These are phyloP conservation scores for Pythium periplocum DNA, from an alignment of 352 stramenopile genomes.

Conservation along the genomic window DNA sequence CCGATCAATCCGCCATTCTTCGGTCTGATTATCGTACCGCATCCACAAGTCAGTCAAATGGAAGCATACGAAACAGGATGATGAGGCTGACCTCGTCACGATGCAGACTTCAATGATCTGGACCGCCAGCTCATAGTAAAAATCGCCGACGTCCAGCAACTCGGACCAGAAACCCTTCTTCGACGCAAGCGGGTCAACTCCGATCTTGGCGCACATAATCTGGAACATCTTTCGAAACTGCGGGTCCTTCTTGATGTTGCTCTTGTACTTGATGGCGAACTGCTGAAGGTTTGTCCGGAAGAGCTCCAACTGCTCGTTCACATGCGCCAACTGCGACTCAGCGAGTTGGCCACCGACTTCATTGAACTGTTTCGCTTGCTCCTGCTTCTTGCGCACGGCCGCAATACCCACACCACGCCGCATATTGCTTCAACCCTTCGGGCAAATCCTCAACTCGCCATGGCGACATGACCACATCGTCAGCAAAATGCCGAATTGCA, in stretches of 20 bases:
- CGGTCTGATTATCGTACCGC: slow-evolving; percentile 22
- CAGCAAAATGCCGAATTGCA: neutral
- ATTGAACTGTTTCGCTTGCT: slow-evolving; percentile 82
- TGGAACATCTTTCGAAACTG: slow-evolving; percentile 94
- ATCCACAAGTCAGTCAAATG: neutral
- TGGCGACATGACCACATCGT: neutral
- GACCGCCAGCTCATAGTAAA: slow-evolving; percentile 99
- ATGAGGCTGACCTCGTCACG: slow-evolving; percentile 63
- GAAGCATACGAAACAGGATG: neutral
- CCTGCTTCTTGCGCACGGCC: slow-evolving; percentile 85
- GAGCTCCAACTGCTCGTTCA: slow-evolving; percentile 78
- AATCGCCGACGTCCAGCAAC: slow-evolving; percentile 96
- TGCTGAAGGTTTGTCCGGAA: slow-evolving; percentile 91
- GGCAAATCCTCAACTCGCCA: neutral
- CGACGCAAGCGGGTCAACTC: slow-evolving; percentile 95
- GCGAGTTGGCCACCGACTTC: slow-evolving; percentile 80
- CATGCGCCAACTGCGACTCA: slow-evolving; percentile 74
- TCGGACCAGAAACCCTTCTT: slow-evolving; percentile 98
- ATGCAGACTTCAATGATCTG: slow-evolving; percentile 99
- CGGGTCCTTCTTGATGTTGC: slow-evolving; percentile 93
- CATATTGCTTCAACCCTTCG: slow-evolving; percentile 24
- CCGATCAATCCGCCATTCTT: slow-evolving; percentile 83
- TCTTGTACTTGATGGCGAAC: slow-evolving; percentile 94
- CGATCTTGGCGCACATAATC: slow-evolving; percentile 95
- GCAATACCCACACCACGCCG: slow-evolving; percentile 78